These are phyloP conservation scores for Aphanoascus verrucosus DNA, from an alignment of 2,329 filamentous ascomycete species.

Conservation along the genomic window DNA sequence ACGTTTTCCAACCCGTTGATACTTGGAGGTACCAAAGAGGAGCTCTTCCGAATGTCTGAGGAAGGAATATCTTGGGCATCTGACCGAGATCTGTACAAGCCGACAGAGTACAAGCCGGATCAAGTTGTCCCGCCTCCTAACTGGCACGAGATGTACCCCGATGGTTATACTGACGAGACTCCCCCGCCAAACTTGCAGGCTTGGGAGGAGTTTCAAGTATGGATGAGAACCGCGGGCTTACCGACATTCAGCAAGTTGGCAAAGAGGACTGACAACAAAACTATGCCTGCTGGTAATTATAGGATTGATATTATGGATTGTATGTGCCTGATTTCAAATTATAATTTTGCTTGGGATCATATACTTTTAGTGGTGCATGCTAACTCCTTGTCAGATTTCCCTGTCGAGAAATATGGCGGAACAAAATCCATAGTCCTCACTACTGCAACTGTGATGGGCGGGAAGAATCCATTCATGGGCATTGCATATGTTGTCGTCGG, in stretches of 20 bases:
- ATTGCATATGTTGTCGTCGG: conserved; percentile 94
- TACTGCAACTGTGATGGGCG: conserved; percentile 84
- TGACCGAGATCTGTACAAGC: conserved; percentile 68
- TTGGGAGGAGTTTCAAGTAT: conserved; percentile 85
- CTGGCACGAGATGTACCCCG: conserved; percentile 61
- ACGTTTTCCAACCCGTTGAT: conserved; percentile 59
- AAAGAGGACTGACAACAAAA: conserved; percentile 61
- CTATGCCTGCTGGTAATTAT: conserved; percentile 63
- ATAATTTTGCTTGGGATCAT: background rate
- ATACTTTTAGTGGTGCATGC: background rate
- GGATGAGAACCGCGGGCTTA: conserved; percentile 95
- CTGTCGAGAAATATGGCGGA: conserved; percentile 65
- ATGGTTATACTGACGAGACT: conserved; percentile 55
- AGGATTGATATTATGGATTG: conserved; percentile 64
- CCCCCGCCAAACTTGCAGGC: conserved; percentile 61
- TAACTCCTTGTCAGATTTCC: conserved; percentile 54
- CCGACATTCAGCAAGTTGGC: conserved; percentile 93
- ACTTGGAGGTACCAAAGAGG: conserved; percentile 41
- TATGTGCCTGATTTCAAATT: conserved; percentile 41
- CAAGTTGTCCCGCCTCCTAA: conserved; percentile 75
- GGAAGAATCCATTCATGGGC: conserved; percentile 87
- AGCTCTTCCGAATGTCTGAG: conserved; percentile 64
- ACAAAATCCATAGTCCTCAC: conserved; percentile 85
- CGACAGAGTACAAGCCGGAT: conserved; percentile 52
- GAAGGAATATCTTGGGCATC: conserved; percentile 76